phyloP scores from a whole-genome alignment of 2,329 filamentous ascomycete species.

The Cercospora zeae-maydis region DNA sequence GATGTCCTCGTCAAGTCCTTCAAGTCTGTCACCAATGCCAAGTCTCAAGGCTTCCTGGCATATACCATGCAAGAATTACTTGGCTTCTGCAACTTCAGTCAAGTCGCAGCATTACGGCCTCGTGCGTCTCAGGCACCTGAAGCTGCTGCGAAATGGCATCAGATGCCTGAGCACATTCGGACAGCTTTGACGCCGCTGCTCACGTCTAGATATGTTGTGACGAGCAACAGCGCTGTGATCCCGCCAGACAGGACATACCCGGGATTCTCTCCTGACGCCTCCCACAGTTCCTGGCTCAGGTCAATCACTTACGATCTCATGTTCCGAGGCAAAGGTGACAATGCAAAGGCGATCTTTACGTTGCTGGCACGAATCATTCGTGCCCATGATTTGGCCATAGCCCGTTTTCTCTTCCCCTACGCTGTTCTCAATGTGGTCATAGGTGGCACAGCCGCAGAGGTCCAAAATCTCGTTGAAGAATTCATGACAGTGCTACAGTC shows the following conservation, averaged over 20 bases:
- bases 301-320: constrained; percentile 78
- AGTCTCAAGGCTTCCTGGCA: constrained; percentile 83
- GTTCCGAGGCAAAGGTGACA: constrained; percentile 68
- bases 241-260: constrained; percentile 58
- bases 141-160: constrained; percentile 70
- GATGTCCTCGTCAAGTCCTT: constrained; percentile 89
- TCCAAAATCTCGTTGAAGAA: constrained; percentile 66
- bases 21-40: constrained; percentile 81
- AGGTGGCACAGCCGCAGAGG: constrained; percentile 63
- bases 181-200: constrained; percentile 86
- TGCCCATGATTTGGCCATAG: constrained; percentile 79
- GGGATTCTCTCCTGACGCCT: constrained; percentile 65
- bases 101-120: constrained; percentile 51
- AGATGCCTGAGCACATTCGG: constrained; percentile 70
- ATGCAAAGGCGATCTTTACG: constrained; percentile 73
- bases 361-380: constrained; percentile 78
- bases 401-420: constrained; percentile 86
- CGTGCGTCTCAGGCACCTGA: constrained; percentile 55
- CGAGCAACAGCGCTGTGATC: constrained; percentile 35
- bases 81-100: constrained; percentile 68
- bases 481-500: constrained; percentile 68
- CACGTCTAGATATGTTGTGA: constrained; percentile 75
- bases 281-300: constrained; percentile 78
- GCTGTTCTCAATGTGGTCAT: constrained; percentile 78
- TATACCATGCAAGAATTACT: constrained; percentile 93